These are phyloP conservation scores for Sarocladiaceae sp. DNA, from an alignment of 2,329 filamentous ascomycete species.

Conservation along the genomic window DNA sequence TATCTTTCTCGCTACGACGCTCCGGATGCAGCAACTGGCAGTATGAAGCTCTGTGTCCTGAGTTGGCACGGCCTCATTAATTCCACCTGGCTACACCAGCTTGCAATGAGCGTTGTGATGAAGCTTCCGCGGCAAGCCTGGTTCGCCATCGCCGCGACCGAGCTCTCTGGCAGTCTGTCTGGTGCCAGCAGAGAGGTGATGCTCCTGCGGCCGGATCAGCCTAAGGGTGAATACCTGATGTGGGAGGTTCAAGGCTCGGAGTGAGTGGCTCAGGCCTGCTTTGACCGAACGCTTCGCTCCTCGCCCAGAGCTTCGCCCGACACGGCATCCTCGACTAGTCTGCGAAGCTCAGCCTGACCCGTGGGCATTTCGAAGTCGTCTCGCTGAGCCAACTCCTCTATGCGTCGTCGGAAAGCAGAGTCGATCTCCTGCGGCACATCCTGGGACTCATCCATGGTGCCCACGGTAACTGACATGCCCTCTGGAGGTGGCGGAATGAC, in stretches of 20 bases:
- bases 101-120: slow-evolving; percentile 39
- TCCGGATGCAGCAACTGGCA: slow-evolving; percentile 32
- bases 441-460: slow-evolving; percentile 60
- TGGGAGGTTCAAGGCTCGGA: slow-evolving; percentile 51
- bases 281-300: slow-evolving; percentile 58
- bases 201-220: slow-evolving; percentile 44
- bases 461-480: slow-evolving; percentile 71
- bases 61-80: slow-evolving; percentile 56
- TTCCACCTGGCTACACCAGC: slow-evolving; percentile 43
- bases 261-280: slow-evolving; percentile 42
- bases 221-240: slow-evolving; percentile 48
- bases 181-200: slow-evolving; percentile 44
- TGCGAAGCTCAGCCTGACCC: slow-evolving; percentile 71
- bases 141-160: slow-evolving; percentile 49
- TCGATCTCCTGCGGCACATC: slow-evolving; percentile 62
- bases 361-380: slow-evolving; percentile 77
- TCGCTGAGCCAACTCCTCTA: slow-evolving; percentile 79
- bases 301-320: slow-evolving; percentile 57
- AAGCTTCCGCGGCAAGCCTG: slow-evolving; percentile 40
- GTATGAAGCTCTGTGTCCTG: slow-evolving; percentile 39
- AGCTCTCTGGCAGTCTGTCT: slow-evolving; percentile 40
- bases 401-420: slow-evolving; percentile 74
- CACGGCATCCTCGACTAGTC: slow-evolving; percentile 75
- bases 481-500: slow-evolving; percentile 61
- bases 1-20: slow-evolving; percentile 63